Percentiles rank a stretch among this genome's conserved stretches.
These are phyloP conservation scores for Lentinula edodes DNA, from an alignment of 768 basidiomycete species.

Conservation along the genomic window DNA sequence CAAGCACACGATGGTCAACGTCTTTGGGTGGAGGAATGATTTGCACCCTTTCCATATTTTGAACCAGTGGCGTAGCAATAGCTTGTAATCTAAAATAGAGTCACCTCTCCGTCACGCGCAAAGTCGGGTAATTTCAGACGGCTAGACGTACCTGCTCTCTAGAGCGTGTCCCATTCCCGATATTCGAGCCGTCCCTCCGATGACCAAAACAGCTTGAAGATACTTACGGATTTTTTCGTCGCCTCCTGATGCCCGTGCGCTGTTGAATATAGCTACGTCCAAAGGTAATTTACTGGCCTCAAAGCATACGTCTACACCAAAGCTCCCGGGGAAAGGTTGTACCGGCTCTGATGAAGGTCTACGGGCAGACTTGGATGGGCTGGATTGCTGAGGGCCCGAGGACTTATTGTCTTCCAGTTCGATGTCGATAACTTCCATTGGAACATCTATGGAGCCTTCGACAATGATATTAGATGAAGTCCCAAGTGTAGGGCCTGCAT, in stretches of 20 bases:
- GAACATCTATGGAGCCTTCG: constrained; percentile 19
- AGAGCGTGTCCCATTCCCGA: constrained; percentile 82
- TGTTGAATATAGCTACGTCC: constrained; percentile 91
- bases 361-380: constrained; percentile 12
- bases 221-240: constrained; percentile 90
- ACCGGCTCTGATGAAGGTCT: constrained; percentile 18
- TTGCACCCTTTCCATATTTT: constrained; percentile 82
- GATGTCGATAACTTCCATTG: constrained; percentile 44
- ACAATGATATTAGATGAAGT: not conserved
- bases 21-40: constrained; percentile 95
- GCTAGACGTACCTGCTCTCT: constrained; percentile 68
- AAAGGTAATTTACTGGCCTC: constrained; percentile 89
- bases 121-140: not conserved
- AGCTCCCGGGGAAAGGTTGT: constrained; percentile 33
- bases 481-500: not conserved
- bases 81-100: constrained; percentile 56
- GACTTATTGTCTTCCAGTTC: constrained; percentile 37
- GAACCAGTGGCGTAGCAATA: constrained; percentile 76
- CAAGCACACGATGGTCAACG: constrained; percentile 82
- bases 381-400: constrained; percentile 18
- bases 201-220: constrained; percentile 79
- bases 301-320: constrained; percentile 69
- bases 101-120: not conserved
- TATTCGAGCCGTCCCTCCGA: constrained; percentile 78
- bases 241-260: constrained; percentile 79